These are phyloP conservation scores for Mortierella sp. DNA, from an alignment of 371 early-diverging fungal species.

Conservation along the genomic window DNA sequence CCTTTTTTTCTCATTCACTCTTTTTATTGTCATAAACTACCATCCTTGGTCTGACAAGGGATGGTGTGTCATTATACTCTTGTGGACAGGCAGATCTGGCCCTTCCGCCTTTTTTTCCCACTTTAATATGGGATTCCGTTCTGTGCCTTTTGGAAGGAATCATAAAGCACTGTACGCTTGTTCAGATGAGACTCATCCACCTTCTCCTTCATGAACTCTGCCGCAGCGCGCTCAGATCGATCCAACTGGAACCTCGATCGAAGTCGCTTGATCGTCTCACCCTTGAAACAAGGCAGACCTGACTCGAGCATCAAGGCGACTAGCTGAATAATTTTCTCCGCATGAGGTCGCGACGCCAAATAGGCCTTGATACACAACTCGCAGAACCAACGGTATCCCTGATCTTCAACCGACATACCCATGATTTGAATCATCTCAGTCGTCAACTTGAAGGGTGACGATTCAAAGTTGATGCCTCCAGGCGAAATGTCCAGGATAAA, in stretches of 20 bases:
- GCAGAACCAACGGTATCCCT: conserved; percentile 87
- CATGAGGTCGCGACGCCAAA: conserved; percentile 88
- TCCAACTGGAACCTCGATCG: conserved; percentile 93
- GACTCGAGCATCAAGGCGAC: conserved; percentile 95
- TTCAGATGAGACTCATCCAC: conserved; percentile 92
- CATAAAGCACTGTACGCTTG: conserved; percentile 80
- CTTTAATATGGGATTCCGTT: conserved; percentile 67
- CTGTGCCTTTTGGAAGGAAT: conserved; percentile 83
- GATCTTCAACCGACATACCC: conserved; percentile 88
- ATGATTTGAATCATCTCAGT: conserved; percentile 98
- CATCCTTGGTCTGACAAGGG: too few species aligned
- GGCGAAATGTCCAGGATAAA: conserved; percentile 99
- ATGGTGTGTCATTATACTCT: too few species aligned
- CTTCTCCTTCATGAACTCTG: conserved; percentile 91
- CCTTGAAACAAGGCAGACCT: conserved; percentile 98
- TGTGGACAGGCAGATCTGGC: too few species aligned
- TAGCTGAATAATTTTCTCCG: conserved; percentile 92
- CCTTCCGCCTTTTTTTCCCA: not conserved
- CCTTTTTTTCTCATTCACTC: too few species aligned
- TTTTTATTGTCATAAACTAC: too few species aligned
- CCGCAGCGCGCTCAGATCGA: conserved; percentile 90
- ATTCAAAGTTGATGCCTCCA: conserved; percentile 98
- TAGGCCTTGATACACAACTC: conserved; percentile 94
- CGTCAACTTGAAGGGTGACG: conserved; percentile 99
- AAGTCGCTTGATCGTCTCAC: conserved; percentile 88